Evolutionary conservation across 2,329 filamentous ascomycete genomes (phyloP), one percentile per base, ranked within the genome.

Genomic region (Colletotrichum sp.): DNA sequence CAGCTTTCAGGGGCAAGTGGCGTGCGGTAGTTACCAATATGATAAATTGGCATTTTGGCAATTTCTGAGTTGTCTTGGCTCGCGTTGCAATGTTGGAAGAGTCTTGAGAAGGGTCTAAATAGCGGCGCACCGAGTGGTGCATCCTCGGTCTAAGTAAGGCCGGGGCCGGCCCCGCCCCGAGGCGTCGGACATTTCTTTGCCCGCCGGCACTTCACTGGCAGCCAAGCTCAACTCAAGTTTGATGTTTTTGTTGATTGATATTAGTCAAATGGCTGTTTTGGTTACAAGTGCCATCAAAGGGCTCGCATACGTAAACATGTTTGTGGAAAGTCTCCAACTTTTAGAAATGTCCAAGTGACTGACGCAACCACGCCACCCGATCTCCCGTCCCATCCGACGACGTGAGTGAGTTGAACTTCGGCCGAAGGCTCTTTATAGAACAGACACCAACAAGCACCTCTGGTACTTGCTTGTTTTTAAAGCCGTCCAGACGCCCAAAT

Each of bases 41-140:
- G 74, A 24, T 73, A 73, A 21, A 77, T 77, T 18, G 70, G 64
- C 70, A 77, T 75, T 24, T 66, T 66, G 39, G 18, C 21, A 4
- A 28, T 60, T 18, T 16, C 0, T 34, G 6, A 16, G 8, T 24
- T 65, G 16, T 12, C 3, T 52, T 16, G 6, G 4, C 2, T 30
- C 1, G 60, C 18, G 15, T 6, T 26, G 39, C 12, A 15, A 65
- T 24, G 7, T 30, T 10, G 57, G n/a, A 32, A 62, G 26, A 32
- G 12, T 39, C 18, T 9, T 30, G 21, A 10, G 8, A 7, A 44
- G 21, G 15, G 57, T 60, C 39, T 49, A 21, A 21, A 49, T 60
- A 28, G 21, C 52, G 52, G 21, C 52, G 24, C 21, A 18, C 8
- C 21, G 36, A 4, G 21, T 8, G 13, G 1, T 65, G n/a, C 24